Percentiles rank a stretch among this genome's conserved stretches.
Evolutionary conservation across 306 rosid genomes (phyloP).

Genomic region (Acacia crassicarpa): DNA sequence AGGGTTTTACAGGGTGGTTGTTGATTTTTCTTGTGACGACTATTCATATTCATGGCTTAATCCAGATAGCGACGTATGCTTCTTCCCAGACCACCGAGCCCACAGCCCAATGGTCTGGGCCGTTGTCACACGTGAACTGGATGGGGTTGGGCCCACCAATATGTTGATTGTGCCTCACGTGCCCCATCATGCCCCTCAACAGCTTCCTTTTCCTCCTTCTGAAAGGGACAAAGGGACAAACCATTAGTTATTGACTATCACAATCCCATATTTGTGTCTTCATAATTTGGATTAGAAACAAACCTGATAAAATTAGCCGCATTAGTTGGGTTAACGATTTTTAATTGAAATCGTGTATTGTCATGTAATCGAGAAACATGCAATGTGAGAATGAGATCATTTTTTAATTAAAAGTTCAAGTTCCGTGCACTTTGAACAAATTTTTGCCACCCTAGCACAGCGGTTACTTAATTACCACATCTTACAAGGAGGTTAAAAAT

Average conservation of each 20-base stretch:
- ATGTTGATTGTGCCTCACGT: conserved; percentile 37
- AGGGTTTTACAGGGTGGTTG: too few relatives aligned
- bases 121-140: conserved; percentile 50
- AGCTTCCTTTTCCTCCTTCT: conserved; percentile 25
- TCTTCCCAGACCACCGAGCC: conserved; percentile 39
- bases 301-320: neutral
- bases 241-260: neutral
- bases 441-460: neutral
- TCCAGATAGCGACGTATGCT: conserved; percentile 9
- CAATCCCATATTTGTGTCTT: neutral
- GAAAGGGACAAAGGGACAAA: neutral
- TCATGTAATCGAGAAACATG: neutral
- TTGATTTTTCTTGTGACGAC: conserved; percentile 24
- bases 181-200: conserved; percentile 38
- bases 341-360: neutral
- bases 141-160: conserved; percentile 38
- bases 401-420: neutral
- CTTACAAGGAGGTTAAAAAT: neutral
- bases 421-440: neutral
- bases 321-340: neutral
- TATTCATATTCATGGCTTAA: neutral
- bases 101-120: conserved; percentile 39
- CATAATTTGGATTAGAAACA: neutral
- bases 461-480: too few relatives aligned
- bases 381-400: neutral